Percentiles rank a stretch among this genome's conserved stretches.
These are phyloP conservation scores for Diplodia corticola DNA, from an alignment of 2,329 filamentous ascomycete species.

Conservation along the genomic window DNA sequence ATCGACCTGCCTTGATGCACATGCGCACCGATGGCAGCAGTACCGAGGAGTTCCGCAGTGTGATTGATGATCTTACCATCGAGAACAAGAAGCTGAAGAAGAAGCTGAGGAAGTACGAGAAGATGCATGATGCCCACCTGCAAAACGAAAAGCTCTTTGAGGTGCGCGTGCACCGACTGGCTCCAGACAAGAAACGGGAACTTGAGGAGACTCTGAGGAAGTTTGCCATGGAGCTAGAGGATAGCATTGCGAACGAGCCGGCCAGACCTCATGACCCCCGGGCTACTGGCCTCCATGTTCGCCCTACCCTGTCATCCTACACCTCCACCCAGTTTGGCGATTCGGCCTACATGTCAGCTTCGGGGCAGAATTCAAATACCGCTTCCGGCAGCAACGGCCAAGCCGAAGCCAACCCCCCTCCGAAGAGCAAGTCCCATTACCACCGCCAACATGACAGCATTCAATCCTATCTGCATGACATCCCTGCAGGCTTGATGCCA, in stretches of 20 bases:
- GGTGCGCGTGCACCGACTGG: conserved; percentile 73
- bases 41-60: conserved; percentile 73
- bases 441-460: conserved; percentile 53
- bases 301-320: conserved; percentile 50
- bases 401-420: not conserved
- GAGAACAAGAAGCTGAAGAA: conserved; percentile 79
- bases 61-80: conserved; percentile 84
- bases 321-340: conserved; percentile 59
- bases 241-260: conserved; percentile 33
- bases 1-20: conserved; percentile 42
- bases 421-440: not conserved
- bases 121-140: conserved; percentile 64
- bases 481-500: conserved; percentile 68
- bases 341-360: conserved; percentile 57
- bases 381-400: conserved; percentile 34
- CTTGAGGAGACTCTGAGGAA: conserved; percentile 71
- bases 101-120: conserved; percentile 70
- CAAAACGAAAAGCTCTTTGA: conserved; percentile 80
- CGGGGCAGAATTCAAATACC: conserved; percentile 45
- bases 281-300: conserved; percentile 25
- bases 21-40: conserved; percentile 53
- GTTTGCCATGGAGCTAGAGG: conserved; percentile 53
- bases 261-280: conserved; percentile 52
- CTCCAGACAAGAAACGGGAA: conserved; percentile 71
- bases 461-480: conserved; percentile 69